phyloP scores from a whole-genome alignment of 2,329 filamentous ascomycete genomes.

The Cercospora berteroae region DNA sequence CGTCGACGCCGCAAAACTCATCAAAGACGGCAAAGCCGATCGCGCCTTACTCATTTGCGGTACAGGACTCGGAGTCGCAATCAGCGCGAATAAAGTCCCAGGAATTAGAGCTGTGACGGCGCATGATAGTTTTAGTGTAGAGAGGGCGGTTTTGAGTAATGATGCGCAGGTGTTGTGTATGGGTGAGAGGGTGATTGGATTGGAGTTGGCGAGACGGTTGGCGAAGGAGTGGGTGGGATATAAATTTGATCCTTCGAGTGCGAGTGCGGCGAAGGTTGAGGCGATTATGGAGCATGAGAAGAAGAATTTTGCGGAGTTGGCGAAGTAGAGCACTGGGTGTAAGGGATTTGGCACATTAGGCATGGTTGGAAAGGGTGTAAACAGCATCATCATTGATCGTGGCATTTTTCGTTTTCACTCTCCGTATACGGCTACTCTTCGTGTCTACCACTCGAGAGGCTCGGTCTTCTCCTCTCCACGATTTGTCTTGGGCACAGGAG shows the following conservation, averaged over 20 bases:
- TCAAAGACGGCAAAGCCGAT: conserved; percentile 65
- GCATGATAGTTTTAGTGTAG: conserved; percentile 81
- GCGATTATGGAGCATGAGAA: conserved; percentile 51
- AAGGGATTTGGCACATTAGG: neutral
- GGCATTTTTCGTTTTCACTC: neutral
- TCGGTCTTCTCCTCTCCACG: conserved; percentile 78
- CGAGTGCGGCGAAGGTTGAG: conserved; percentile 57
- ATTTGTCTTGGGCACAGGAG: conserved; percentile 82
- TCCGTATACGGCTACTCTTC: neutral
- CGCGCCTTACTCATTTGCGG: conserved; percentile 81
- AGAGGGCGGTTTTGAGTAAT: conserved; percentile 77
- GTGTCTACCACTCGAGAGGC: conserved; percentile 77
- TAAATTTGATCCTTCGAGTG: conserved; percentile 67
- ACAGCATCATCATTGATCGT: neutral
- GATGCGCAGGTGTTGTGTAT: conserved; percentile 85
- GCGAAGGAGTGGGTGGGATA: conserved; percentile 84
- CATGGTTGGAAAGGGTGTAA: neutral
- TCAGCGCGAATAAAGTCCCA: conserved; percentile 83
- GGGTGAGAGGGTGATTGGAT: conserved; percentile 77
- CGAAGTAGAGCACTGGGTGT: neutral
- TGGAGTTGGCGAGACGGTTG: conserved; percentile 75
- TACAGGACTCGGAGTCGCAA: conserved; percentile 82
- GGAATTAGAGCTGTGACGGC: conserved; percentile 85
- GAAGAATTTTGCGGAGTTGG: conserved; percentile 36
- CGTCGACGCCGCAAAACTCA: conserved; percentile 66